Evolutionary conservation across 2,329 filamentous ascomycete genomes (phyloP), one percentile per base, ranked within the genome.

Genomic region (Xylariaceae sp.): DNA sequence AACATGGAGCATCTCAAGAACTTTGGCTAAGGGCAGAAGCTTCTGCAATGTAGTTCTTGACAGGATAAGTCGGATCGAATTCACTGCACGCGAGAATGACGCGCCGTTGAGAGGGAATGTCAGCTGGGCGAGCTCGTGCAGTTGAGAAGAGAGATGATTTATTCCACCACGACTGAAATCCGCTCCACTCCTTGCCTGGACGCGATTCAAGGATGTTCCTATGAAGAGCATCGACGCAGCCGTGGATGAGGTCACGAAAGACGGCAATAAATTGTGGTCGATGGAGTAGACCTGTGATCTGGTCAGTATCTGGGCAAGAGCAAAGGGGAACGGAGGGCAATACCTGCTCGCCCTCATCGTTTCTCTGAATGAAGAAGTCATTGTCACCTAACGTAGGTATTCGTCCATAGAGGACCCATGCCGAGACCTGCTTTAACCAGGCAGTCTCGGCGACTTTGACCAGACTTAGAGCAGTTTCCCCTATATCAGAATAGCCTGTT

Each of bases 391-490:
- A 83, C 12, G 75, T 76, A 1, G 91, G 90, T 43, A 95, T 66
- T 38, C 85, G 81, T 4, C 93, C 93, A 61, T 95, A 94, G 12
- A 97, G 66, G 8, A 97, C 75, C 91, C 91, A 98, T 19, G 87
- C 86, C 3, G 89, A 87, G 9, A 94, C 74, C 59, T 95, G 89
- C 62, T 89, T 87, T 57, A 97, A 69, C 93, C 93, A 98, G 8
- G 90, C 86, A 22, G 79, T 85, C 66, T 98, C 91, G 0, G 89
- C 90, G 17, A 88, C 75, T 12, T 72, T 77, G n/a, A 88, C 76
- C 28, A 97, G 68, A 44, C 83, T 79, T 48, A 81, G 67, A 0
- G 89, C 85, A 30, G 87, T 83, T 43, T 81, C 78, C 59, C 91
- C 88, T 41, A 98, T 81, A 56, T 96, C 89, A 7, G 79, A 72